Evolutionary conservation across 768 basidiomycete genomes (phyloP), one percentile per base, ranked within the genome.

Genomic region (Boletus tomentosulus): DNA sequence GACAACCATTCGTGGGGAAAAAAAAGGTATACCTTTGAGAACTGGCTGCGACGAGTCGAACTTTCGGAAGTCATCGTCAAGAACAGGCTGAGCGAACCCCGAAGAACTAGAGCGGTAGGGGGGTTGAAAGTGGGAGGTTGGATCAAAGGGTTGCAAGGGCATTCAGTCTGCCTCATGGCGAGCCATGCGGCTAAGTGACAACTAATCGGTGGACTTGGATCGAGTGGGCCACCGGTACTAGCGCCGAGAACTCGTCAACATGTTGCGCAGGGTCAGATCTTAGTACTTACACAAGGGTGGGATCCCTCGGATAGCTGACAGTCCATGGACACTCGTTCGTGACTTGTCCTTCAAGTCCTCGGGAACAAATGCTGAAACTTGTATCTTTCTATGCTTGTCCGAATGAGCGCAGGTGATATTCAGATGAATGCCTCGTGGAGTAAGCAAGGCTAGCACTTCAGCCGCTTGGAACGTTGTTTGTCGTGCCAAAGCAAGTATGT

Each of bases 81-180:
- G 46, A 31, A 55, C 7, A 1, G 50, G 27, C 51, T 11, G 6
- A 46, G 25, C 6, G 12, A 48, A 28, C 39, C 37, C 52, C 54
- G 46, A 43, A 50, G 28, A 44, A 38, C 41, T 44, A 39, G 56
- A 45, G 47, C 30, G 50, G 33, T 50, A 53, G 51, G 41, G 41
- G 39, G 54, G 49, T 50, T 51, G 50, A 33, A 53, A 12, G 35
- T 33, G 45, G 16, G 37, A 16, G 44, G 55, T 27, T 44, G 44
- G 22, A 45, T 34, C 51, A 41, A 50, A 54, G 19, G 50, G 53
- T 25, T 37, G 22, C 37, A 33, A 56, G 35, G 13, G 47, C 37
- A 46, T 55, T 28, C 48, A 46, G 41, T 38, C 44, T 50, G 65
- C 66, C 63, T 66, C 65, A 55, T 66, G 65, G 60, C 46, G 2